These are phyloP conservation scores for Rhodocollybia butyracea DNA, from an alignment of 768 basidiomycete species.

Conservation along the genomic window DNA sequence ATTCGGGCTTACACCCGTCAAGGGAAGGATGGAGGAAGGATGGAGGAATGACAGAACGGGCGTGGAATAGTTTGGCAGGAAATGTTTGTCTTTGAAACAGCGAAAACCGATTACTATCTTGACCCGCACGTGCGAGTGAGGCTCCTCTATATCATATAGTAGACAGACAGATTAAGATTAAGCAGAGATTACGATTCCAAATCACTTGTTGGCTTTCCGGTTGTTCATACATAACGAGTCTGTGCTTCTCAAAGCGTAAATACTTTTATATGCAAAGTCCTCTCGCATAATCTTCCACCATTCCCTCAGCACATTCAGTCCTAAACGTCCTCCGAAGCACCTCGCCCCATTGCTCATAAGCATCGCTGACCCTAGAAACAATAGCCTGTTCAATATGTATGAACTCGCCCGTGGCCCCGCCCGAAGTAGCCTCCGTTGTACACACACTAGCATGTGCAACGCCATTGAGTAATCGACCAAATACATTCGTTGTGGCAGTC, in stretches of 20 bases:
- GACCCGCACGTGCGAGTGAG: no score
- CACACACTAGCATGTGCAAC: slow-evolving; percentile 28
- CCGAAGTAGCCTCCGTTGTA: slow-evolving; percentile 19
- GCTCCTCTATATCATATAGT: no score
- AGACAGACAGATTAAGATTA: no score
- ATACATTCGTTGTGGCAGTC: slow-evolving; percentile 42
- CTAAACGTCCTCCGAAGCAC: slow-evolving; percentile 31
- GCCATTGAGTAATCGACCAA: slow-evolving; percentile 42
- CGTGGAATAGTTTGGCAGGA: no score
- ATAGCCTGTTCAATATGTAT: slow-evolving; percentile 40
- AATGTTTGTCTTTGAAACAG: no score
- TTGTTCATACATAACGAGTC: no score
- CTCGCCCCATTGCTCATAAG: slow-evolving; percentile 31
- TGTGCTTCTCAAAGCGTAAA: no score
- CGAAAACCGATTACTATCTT: no score
- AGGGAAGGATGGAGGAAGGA: no score
- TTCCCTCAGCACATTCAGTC: slow-evolving; percentile 1
- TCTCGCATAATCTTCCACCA: background rate
- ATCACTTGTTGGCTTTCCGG: no score
- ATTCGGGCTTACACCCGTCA: slow-evolving; percentile 41
- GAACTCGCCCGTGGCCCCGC: slow-evolving; percentile 32
- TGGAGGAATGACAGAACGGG: slow-evolving; percentile 22
- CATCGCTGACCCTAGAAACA: slow-evolving; percentile 13
- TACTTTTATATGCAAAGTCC: background rate
- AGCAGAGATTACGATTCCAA: no score